Evolutionary conservation across 257 asterid genomes (phyloP).

Genomic region (Solanum sitiens): DNA sequence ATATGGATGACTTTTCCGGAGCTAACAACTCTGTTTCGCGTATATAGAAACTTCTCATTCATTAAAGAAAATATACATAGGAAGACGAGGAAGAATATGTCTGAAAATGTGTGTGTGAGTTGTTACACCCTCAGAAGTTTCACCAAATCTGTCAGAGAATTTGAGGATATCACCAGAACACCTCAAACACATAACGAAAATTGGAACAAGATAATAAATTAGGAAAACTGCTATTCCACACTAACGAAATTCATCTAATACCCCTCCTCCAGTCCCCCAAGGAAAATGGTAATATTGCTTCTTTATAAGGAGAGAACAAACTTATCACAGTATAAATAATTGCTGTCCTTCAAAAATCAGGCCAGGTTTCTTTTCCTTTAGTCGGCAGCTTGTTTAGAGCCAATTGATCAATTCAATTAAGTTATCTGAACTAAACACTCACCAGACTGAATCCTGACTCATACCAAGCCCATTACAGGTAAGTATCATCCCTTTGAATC

Average conservation of each 20-base stretch:
- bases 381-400: neutral
- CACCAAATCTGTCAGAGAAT: neutral
- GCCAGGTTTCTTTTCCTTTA: neutral
- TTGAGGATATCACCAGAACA: neutral
- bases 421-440: constrained; percentile 1
- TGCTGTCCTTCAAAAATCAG: neutral
- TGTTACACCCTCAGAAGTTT: neutral
- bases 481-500: constrained; percentile 67
- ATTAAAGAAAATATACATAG: neutral
- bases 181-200: neutral
- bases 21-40: neutral
- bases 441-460: constrained; percentile 41
- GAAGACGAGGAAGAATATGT: neutral
- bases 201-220: neutral
- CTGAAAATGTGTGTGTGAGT: neutral
- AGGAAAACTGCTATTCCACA: neutral
- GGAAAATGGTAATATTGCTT: neutral
- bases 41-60: neutral
- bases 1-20: neutral
- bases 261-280: neutral
- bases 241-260: neutral
- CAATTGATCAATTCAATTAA: neutral
- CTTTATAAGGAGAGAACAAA: neutral
- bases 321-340: neutral
- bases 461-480: constrained; percentile 70